Base-by-base conservation (phyloP, 352 stramenopile genomes). In the Nannochloropsis limnetica region DNA sequence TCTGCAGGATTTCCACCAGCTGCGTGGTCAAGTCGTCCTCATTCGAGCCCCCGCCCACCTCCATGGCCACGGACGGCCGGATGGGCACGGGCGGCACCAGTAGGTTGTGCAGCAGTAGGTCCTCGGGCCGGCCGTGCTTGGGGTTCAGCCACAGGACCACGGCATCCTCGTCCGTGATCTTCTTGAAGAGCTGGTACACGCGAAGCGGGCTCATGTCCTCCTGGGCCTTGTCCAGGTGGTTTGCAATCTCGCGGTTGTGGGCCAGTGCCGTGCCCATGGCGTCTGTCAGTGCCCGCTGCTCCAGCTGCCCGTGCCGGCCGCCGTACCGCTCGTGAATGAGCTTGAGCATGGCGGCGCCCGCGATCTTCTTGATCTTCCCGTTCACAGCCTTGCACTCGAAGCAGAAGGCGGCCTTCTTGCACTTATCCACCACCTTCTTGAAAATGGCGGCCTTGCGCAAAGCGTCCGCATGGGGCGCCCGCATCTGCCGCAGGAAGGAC, bases 81-180 rank as follows among this genome's bases (percentile, higher is more conserved):
- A 99, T 99, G 37, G 95, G 97, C 31, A 99, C 96, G 0, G 97
- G 97, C 1, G 97, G 97, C 43, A 99, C 97, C 1, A 99, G 88
- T 43, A 99, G 89, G 83, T 97, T 90, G 83, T 95, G 96, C 23
- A 99, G 88, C 80, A 99, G 93, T 20, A 99, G 90, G 86, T 98
- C 98, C 84, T 99, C 96, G 0, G 97, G 97, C 14, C 96, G 92
- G 14, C 95, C 95, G 45, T 93, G 92, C 27, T 92, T 86, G 0
- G 95, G 90, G 84, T 97, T 92, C n/a, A 98, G 88, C 96, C 96
- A 99, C 5, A 99, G 86, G 15, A 99, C 87, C 82, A 98, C 93
- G 80, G 95, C 97, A 88, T 99, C 96, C 84, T 98, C 94, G 85
- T 99, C 95, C 0, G 94, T 91, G 84, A 99, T 99, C 49, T 92